Evolutionary conservation across 1,139 yeast genomes (phyloP).

Genomic region (Candida sanyaensis): DNA sequence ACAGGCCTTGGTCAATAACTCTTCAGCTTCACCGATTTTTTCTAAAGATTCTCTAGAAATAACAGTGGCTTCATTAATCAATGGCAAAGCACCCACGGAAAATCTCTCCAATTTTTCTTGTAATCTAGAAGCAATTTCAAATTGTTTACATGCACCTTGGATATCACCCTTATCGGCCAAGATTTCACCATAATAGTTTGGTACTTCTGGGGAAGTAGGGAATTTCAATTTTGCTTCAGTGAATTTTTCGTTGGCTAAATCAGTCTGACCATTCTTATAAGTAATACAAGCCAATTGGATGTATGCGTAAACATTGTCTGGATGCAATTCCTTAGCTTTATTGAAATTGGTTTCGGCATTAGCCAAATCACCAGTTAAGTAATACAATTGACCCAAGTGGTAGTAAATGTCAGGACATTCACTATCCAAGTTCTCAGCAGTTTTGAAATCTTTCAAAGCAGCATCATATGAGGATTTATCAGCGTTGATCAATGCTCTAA

Average conservation of each 20-base stretch:
- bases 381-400: constrained; percentile 92
- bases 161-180: constrained; percentile 79
- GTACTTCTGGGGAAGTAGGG: constrained; percentile 89
- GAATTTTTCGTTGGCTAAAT: constrained; percentile 67
- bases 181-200: constrained; percentile 94
- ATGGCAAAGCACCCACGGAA: constrained; percentile 84
- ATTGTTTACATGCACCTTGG: constrained; percentile 75
- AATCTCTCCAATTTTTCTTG: constrained; percentile 66
- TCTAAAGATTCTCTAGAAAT: constrained; percentile 60
- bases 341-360: constrained; percentile 77
- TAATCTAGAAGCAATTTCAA: constrained; percentile 82
- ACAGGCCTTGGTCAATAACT: constrained; percentile 73
- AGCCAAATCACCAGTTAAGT: constrained; percentile 72
- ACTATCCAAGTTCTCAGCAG: constrained; percentile 72
- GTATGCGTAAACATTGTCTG: constrained; percentile 77
- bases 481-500: constrained; percentile 82
- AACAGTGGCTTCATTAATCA: constrained; percentile 85
- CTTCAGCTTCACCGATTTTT: constrained; percentile 62
- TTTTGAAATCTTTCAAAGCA: constrained; percentile 69
- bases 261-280: constrained; percentile 73
- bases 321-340: constrained; percentile 74
- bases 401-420: constrained; percentile 81
- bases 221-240: constrained; percentile 71
- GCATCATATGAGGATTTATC: constrained; percentile 68
- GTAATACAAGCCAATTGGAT: constrained; percentile 92